phyloP scores from a whole-genome alignment of 2,329 filamentous ascomycete genomes.

The Monilinia aucupariae region DNA sequence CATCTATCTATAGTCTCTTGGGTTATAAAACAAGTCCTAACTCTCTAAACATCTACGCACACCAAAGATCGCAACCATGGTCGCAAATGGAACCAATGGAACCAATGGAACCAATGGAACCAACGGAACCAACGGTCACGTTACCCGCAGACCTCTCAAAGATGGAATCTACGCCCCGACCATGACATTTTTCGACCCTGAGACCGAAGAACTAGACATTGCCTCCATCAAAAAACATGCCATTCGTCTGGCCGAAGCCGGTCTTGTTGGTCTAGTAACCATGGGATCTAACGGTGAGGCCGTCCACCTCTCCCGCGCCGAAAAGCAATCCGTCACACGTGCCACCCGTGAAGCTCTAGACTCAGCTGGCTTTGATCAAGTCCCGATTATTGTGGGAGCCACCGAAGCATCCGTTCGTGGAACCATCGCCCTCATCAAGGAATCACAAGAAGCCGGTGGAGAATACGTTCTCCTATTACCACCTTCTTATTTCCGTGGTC shows the following conservation, averaged over 20 bases:
- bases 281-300: constrained; percentile 92
- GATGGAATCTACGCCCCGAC: constrained; percentile 84
- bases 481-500: constrained; percentile 75
- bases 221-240: constrained; percentile 74
- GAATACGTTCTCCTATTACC: constrained; percentile 77
- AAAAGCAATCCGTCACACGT: constrained; percentile 68
- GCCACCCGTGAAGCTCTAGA: constrained; percentile 79
- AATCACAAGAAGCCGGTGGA: constrained; percentile 62
- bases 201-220: constrained; percentile 80
- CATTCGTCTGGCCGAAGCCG: constrained; percentile 68
- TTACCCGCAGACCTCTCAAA: constrained; percentile 54
- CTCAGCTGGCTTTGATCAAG: constrained; percentile 66
- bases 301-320: constrained; percentile 72
- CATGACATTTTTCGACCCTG: constrained; percentile 83
- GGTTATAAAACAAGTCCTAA: background rate
- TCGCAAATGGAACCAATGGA: constrained; percentile 18
- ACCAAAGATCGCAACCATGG: constrained; percentile 16
- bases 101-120: constrained; percentile 15
- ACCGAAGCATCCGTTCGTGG: constrained; percentile 76
- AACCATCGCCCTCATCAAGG: constrained; percentile 68
- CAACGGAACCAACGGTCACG: constrained; percentile 14
- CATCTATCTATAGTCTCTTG: background rate
- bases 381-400: constrained; percentile 78
- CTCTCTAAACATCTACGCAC: background rate
- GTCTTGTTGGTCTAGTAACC: constrained; percentile 74